These are phyloP conservation scores for Nemania serpens DNA, from an alignment of 2,329 filamentous ascomycete genomes.

Conservation along the genomic window DNA sequence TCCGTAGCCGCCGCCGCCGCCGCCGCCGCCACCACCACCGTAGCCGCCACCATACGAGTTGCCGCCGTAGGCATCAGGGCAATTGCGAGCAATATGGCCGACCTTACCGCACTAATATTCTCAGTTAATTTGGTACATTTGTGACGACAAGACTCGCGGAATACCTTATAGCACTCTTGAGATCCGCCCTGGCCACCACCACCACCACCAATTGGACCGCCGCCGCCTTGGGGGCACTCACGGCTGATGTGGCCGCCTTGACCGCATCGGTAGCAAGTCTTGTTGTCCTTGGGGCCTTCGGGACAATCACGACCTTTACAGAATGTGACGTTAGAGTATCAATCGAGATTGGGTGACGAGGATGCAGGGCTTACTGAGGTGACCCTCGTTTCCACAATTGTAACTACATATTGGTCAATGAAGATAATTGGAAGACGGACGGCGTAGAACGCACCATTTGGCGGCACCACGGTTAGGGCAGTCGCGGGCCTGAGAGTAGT, in stretches of 20 bases:
- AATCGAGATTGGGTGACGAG: slow-evolving; percentile 10
- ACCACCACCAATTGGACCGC: slow-evolving; percentile 50
- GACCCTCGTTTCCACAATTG: slow-evolving; percentile 63
- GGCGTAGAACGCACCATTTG: slow-evolving; percentile 69
- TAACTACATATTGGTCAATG: slow-evolving; percentile 40
- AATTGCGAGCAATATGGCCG: slow-evolving; percentile 95
- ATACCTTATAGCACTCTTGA: slow-evolving; percentile 87
- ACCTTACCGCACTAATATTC: slow-evolving; percentile 79
- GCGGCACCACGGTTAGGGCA: slow-evolving; percentile 83
- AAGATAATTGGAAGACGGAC: not conserved
- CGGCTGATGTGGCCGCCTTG: slow-evolving; percentile 89
- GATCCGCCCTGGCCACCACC: slow-evolving; percentile 48
- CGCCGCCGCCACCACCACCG: slow-evolving; percentile 47
- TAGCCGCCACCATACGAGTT: slow-evolving; percentile 57
- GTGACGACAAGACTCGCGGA: slow-evolving; percentile 13
- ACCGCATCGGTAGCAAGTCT: slow-evolving; percentile 79
- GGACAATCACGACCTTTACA: slow-evolving; percentile 84
- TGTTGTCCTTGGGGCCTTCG: slow-evolving; percentile 83
- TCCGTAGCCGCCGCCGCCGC: slow-evolving; percentile 53
- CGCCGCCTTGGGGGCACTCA: slow-evolving; percentile 69
- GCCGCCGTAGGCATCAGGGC: slow-evolving; percentile 65
- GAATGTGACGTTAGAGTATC: slow-evolving; percentile 30
- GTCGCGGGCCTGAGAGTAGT: slow-evolving; percentile 68
- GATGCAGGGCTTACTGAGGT: slow-evolving; percentile 68
- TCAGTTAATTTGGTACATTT: not conserved